These are phyloP conservation scores for Phytophthora sp. DNA, from an alignment of 352 stramenopile genomes.

Conservation along the genomic window DNA sequence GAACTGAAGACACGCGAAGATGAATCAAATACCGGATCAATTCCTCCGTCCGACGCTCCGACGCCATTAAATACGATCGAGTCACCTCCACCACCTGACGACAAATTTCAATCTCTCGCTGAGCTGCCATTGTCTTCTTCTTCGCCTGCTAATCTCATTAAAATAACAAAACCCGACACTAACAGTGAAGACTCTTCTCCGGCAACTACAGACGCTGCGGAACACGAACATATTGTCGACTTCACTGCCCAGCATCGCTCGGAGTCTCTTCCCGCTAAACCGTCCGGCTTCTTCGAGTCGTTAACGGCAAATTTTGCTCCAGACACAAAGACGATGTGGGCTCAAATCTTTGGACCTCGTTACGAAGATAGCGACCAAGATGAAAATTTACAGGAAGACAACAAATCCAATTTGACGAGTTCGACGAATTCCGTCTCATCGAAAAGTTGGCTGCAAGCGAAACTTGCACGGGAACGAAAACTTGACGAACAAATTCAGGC, in stretches of 20 bases:
- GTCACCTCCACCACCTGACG: no score
- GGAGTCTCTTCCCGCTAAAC: conserved; percentile 10
- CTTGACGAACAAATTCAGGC: conserved; percentile 56
- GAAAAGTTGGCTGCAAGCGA: conserved; percentile 35
- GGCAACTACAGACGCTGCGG: background rate
- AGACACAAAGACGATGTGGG: conserved; percentile 51
- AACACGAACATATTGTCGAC: background rate
- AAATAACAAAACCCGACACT: background rate
- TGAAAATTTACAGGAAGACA: background rate
- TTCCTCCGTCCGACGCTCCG: background rate
- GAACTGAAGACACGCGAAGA: background rate
- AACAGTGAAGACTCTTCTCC: background rate
- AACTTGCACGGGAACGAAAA: conserved; percentile 46
- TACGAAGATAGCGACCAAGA: conserved; percentile 51
- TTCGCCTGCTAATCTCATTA: background rate
- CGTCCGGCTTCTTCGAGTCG: conserved; percentile 33
- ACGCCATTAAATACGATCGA: no score
- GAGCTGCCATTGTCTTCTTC: background rate
- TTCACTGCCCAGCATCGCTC: background rate
- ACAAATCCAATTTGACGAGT: conserved; percentile 5
- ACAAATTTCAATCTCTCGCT: background rate
- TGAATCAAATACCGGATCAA: background rate
- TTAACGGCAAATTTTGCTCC: conserved; percentile 42
- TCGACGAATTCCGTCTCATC: conserved; percentile 20
- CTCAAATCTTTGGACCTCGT: conserved; percentile 60